A percentile compares a stretch with the other conserved stretches of the same genome.
These are phyloP conservation scores for Alternaria sp. DNA, from an alignment of 2,329 filamentous ascomycete species.

Conservation along the genomic window DNA sequence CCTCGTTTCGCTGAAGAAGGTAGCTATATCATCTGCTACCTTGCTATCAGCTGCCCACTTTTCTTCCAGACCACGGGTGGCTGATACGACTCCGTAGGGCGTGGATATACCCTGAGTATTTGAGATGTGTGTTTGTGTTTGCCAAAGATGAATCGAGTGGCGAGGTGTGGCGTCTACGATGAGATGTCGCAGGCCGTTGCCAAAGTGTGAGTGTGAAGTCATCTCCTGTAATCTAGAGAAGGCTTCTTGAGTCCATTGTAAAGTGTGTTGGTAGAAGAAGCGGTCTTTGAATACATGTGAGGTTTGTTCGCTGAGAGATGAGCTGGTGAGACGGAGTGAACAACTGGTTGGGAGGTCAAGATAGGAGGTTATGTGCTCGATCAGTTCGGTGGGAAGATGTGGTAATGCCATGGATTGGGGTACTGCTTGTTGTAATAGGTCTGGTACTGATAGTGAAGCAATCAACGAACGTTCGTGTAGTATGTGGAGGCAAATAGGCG, in stretches of 20 bases:
- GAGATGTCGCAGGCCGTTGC: slow-evolving; percentile 26
- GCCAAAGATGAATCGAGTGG: slow-evolving; percentile 35
- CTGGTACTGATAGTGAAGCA: neutral
- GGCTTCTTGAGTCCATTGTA: slow-evolving; percentile 28
- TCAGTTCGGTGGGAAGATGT: slow-evolving; percentile 33
- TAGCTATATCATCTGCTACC: slow-evolving; percentile 17
- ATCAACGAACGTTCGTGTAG: neutral
- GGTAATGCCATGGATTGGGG: slow-evolving; percentile 18
- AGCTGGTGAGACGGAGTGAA: slow-evolving; percentile 30
- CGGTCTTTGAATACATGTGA: slow-evolving; percentile 30
- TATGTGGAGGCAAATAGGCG: slow-evolving; percentile 6
- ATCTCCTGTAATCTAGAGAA: slow-evolving; percentile 27
- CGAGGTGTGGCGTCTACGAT: slow-evolving; percentile 40
- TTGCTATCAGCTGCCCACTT: slow-evolving; percentile 10
- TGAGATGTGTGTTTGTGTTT: slow-evolving; percentile 18
- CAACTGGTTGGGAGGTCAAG: slow-evolving; percentile 27
- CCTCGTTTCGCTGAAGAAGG: slow-evolving; percentile 39
- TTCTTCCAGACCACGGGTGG: slow-evolving; percentile 6
- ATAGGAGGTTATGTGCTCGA: slow-evolving; percentile 30
- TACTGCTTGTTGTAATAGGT: neutral
- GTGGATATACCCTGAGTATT: slow-evolving; percentile 14
- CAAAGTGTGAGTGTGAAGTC: slow-evolving; percentile 25
- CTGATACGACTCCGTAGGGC: neutral
- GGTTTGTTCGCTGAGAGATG: slow-evolving; percentile 24
- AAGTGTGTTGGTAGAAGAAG: slow-evolving; percentile 30